Percentiles rank a stretch among this genome's conserved stretches.
phyloP scores from a whole-genome alignment of 345 rosid genomes.

The Brassica juncea region DNA sequence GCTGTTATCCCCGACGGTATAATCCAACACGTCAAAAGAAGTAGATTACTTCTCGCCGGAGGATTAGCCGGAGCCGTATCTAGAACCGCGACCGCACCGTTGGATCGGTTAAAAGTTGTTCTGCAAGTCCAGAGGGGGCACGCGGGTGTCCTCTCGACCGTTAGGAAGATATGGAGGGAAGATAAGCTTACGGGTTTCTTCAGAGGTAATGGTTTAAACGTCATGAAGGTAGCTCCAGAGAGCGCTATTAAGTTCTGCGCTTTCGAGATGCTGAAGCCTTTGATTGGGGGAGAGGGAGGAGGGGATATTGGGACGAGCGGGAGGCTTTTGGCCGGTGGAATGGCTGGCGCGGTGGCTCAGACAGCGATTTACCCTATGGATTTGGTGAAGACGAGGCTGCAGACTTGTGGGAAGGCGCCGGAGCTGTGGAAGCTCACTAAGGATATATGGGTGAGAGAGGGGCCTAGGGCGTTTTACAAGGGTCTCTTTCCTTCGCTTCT shows the following conservation, averaged over 20 bases:
- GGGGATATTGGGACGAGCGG: conserved; percentile 72
- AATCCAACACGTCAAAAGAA: conserved; percentile 77
- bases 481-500: conserved; percentile 97
- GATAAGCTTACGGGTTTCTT: conserved; percentile 82
- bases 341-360: conserved; percentile 96
- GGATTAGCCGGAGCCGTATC: conserved; percentile 98
- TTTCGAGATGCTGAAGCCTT: conserved; percentile 74
- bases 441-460: conserved; percentile 90
- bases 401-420: conserved; percentile 79
- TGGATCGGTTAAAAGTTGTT: conserved; percentile 84
- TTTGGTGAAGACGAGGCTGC: conserved; percentile 94
- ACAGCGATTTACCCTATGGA: conserved; percentile 89
- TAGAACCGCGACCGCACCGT: conserved; percentile 94
- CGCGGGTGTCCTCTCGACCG: conserved; percentile 58
- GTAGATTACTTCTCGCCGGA: conserved; percentile 81
- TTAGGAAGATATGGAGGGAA: conserved; percentile 73
- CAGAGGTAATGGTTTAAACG: conserved; percentile 93
- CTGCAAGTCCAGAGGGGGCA: conserved; percentile 84
- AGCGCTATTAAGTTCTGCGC: conserved; percentile 91
- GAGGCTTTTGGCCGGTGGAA: conserved; percentile 88
- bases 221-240: conserved; percentile 96
- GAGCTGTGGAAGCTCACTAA: conserved; percentile 60
- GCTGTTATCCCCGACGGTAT: conserved; percentile 96
- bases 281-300: conserved; percentile 57
- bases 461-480: conserved; percentile 92